A percentile compares a stretch with the other conserved stretches of the same genome.
Conservation (phyloP, 176 grass and related monocot species). For the Paspalum notatum region DNA sequence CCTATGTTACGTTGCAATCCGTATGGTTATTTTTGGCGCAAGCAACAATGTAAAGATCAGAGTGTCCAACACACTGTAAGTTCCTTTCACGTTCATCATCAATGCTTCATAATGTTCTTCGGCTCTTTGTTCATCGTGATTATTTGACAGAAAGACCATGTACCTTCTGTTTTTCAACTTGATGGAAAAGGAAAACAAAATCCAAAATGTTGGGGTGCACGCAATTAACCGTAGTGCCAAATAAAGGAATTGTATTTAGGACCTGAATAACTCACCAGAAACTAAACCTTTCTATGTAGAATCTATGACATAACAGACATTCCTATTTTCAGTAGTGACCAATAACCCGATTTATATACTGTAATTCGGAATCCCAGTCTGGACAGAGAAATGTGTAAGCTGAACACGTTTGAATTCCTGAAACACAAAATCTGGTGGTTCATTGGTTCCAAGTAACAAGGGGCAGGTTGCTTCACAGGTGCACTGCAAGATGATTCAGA, state of each 20-base stretch:
- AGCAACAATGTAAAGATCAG: no score
- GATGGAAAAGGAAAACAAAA: neutral
- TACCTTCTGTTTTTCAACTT: neutral
- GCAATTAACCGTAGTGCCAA: neutral
- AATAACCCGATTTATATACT: neutral
- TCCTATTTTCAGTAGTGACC: neutral
- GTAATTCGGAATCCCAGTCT: neutral
- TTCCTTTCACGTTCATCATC: no score
- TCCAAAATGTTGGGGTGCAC: neutral
- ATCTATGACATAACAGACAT: neutral
- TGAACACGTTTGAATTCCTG: neutral
- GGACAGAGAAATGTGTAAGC: neutral
- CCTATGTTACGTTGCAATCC: no score
- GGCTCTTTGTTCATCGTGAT: neutral
- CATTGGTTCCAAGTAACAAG: neutral
- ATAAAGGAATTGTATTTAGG: neutral
- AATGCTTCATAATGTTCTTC: no score
- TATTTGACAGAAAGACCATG: neutral
- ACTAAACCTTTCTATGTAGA: neutral
- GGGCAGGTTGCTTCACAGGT: neutral
- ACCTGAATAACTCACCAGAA: neutral
- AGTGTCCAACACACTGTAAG: no score
- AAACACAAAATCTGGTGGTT: neutral
- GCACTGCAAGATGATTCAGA: conserved; percentile 31
- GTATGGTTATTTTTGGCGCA: no score